Base-by-base conservation (phyloP, 768 basidiomycete genomes). In the Tephrocybe sp. region DNA sequence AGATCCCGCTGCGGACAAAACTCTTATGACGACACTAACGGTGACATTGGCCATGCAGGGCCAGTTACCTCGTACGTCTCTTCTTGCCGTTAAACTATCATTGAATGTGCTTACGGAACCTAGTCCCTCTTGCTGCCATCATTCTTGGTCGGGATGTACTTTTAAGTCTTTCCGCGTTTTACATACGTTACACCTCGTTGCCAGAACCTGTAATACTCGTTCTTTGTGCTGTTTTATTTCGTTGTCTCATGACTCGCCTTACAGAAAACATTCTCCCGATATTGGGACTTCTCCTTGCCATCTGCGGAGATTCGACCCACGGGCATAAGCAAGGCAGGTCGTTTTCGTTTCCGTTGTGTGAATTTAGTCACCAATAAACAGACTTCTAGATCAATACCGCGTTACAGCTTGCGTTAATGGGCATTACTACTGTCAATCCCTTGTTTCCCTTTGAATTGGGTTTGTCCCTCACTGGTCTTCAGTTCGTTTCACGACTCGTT, bases 1-100 rank as follows among this genome's bases (percentile, higher is more conserved):
- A 11, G 97, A 99, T 65, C 97, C 97, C 11, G 92, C 96, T 0
- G 97, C 97, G 2, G 97, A 99, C 78, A 99, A 99, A 68, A 77
- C 83, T 9, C 72, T 99, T 35, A 89, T 99, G 87, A 96, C 97
- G 1, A 98, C 95, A 1, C 72, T 99, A 60, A 92, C 91, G 0
- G 71, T 94, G 39, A 87, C 93, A 1, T 70, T 99, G 53, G 83
- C 92, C 0, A 80, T 88, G 78, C 86, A 89, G 56, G 86, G 82
- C 18, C 73, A 96, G 57, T 72, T 99, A 18, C 96, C 96, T 8
- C 57, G 95, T 95, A 55, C 54, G 84, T 75, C 7, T 24, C 43
- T 21, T 40, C n/a, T 38, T 28, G 13, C 11, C 36, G 4, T 35
- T 36, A 34, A 40, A 18, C 31, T 27, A n/a, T 49, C 43, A 45